Evolutionary conservation across 176 grass and related monocot genomes (phyloP), one percentile per base, ranked within the genome.

Genomic region (Oryza rufipogon): DNA sequence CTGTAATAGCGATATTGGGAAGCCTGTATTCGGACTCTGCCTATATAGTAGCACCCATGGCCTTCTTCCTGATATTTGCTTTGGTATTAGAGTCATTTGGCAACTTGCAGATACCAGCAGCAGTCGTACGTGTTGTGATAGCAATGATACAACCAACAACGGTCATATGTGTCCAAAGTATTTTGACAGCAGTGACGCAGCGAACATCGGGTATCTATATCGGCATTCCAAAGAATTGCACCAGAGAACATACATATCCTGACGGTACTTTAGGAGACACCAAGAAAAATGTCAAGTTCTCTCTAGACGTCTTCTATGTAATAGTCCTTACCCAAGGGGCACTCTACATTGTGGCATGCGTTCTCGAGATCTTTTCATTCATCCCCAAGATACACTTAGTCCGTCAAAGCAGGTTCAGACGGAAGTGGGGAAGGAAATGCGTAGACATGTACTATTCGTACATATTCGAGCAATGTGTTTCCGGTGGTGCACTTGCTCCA

Each of bases 101-200:
- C 9, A 83, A 78, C 42, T 19, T 88, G 1, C 86, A 88, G 73
- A 64, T 87, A 11, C 73, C 80, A 28, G 65, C 66, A n/a, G 66
- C 80, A 3, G 0, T 19, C 0, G 0, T 17, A 0, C 73, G 79
- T 6, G 7, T 82, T 0, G 64, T 0, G 19, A 9, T 82, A 30
- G 7, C 86, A 70, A 0, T 64, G 15, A 0, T 0, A 1, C 67
- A 68, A 2, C 54, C 73, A 13, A 58, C 16, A 58, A 58, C 52
- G 4, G 17, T 10, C 17, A 7, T 58, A 0, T 58, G 52, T 20
- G 17, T 58, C 49, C 49, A 52, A 17, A 52, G 49, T 52, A 52
- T 52, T 52, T 52, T 58, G 52, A 58, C 52, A 58, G 52, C 15
- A 20, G 17, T 58, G 52, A 58, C 17, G 52, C 5, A 52, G 49